These are phyloP conservation scores for Eutrema japonicum DNA, from an alignment of 345 rosid genomes.

Conservation along the genomic window DNA sequence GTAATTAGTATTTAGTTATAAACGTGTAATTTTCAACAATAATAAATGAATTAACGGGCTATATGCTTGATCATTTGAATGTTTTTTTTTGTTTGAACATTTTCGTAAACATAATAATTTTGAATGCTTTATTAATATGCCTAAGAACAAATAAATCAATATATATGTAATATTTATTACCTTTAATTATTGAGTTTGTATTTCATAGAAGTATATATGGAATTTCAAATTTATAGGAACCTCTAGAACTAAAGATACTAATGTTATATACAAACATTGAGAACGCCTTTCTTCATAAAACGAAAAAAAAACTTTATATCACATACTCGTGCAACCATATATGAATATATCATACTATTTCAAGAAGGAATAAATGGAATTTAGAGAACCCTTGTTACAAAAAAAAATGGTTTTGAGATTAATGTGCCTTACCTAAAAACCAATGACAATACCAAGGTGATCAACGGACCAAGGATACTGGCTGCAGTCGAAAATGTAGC, in stretches of 20 bases:
- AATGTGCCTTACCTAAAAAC: slow-evolving; percentile 45
- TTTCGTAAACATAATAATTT: too few relatives aligned
- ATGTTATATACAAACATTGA: not conserved
- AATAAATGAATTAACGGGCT: not conserved
- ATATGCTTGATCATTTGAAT: not conserved
- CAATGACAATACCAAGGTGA: slow-evolving; percentile 55
- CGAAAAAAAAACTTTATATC: not conserved
- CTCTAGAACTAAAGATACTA: not conserved
- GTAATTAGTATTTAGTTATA: not conserved
- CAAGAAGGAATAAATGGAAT: not conserved
- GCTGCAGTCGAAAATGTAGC: slow-evolving; percentile 57
- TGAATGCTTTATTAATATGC: not conserved
- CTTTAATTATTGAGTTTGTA: too few relatives aligned
- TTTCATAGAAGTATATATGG: too few relatives aligned
- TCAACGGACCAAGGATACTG: slow-evolving; percentile 52
- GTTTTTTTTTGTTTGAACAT: not conserved
- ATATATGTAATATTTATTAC: too few relatives aligned
- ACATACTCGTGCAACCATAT: not conserved
- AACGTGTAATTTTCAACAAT: not conserved
- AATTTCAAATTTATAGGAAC: not conserved
- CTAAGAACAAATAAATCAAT: not conserved
- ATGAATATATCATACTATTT: not conserved
- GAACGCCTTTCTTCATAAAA: not conserved
- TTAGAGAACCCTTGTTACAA: too few relatives aligned
- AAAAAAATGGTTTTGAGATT: not conserved